phyloP scores from a whole-genome alignment of 768 basidiomycete species.

The Roridomyces roridus region DNA sequence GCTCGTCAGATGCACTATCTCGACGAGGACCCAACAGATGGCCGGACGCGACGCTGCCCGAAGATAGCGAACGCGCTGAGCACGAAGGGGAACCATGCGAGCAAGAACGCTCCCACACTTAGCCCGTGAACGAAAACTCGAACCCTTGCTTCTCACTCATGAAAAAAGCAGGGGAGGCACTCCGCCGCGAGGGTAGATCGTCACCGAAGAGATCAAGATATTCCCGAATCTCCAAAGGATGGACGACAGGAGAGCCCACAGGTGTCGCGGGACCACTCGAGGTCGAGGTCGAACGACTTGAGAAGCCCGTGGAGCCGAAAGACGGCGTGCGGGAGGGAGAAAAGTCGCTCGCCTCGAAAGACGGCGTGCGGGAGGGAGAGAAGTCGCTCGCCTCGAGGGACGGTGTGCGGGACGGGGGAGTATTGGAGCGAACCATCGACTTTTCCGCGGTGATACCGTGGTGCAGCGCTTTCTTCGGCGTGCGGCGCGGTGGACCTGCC shows the following conservation, averaged over 20 bases:
- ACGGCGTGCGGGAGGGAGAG: constrained; percentile 19
- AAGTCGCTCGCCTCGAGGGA: constrained; percentile 5
- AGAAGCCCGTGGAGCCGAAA: constrained; percentile 3
- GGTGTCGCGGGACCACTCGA: constrained; percentile 25
- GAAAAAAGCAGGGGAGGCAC: too few relatives aligned
- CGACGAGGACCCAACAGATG: constrained; percentile 16
- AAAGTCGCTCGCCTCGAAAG: constrained; percentile 15
- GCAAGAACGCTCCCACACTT: too few relatives aligned
- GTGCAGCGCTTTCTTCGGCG: constrained; percentile 6
- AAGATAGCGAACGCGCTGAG: not conserved
- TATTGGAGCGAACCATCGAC: constrained; percentile 5
- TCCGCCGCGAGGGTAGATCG: not conserved
- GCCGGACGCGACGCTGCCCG: constrained; percentile 8
- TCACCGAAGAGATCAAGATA: constrained; percentile 5
- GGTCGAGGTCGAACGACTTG: constrained; percentile 10
- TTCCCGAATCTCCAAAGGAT: constrained; percentile 10
- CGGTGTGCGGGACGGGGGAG: constrained; percentile 5
- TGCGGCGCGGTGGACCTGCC: constrained; percentile 16
- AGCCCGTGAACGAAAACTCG: constrained; percentile 9
- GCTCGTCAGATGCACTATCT: constrained; percentile 25
- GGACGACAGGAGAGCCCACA: constrained; percentile 4
- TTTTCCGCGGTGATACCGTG: constrained; percentile 14
- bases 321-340: constrained; percentile 19
- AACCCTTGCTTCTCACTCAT: not conserved
- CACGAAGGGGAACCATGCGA: too few relatives aligned